A percentile compares a stretch with the other conserved stretches of the same genome.
Conservation (phyloP, 164 flowering plant genomes). For the Stephania japonica region DNA sequence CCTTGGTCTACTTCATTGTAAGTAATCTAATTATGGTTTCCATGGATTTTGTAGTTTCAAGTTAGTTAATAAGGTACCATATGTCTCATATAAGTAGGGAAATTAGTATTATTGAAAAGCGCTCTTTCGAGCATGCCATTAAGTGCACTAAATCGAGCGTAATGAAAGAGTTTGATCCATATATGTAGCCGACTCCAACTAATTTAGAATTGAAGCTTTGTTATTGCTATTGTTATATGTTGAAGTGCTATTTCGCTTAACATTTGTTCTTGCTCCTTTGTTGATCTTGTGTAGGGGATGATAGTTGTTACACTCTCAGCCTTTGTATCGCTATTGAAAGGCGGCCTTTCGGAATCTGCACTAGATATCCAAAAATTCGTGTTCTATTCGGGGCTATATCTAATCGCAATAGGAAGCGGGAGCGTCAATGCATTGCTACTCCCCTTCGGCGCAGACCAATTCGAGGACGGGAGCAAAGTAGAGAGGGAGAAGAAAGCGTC, state of each 20-base stretch:
- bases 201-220: too few relatives aligned
- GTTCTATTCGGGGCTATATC: background rate
- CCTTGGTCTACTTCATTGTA: background rate
- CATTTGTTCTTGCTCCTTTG: background rate
- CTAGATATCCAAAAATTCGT: background rate
- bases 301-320: background rate
- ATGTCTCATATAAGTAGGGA: too few relatives aligned
- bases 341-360: background rate
- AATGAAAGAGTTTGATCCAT: too few relatives aligned
- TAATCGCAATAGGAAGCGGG: conserved; percentile 14
- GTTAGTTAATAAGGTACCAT: too few relatives aligned
- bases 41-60: too few relatives aligned
- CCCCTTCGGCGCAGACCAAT: conserved; percentile 22
- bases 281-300: background rate
- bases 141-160: too few relatives aligned
- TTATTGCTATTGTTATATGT: too few relatives aligned
- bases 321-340: background rate
- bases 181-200: too few relatives aligned
- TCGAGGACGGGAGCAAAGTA: conserved; percentile 8
- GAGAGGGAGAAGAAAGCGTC: conserved; percentile 10
- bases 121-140: too few relatives aligned
- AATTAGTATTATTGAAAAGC: too few relatives aligned
- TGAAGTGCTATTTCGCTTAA: background rate
- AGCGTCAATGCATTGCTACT: conserved; percentile 18
- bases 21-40: background rate